Conservation (phyloP, 306 rosid species). For the Dryas alaskensis region DNA sequence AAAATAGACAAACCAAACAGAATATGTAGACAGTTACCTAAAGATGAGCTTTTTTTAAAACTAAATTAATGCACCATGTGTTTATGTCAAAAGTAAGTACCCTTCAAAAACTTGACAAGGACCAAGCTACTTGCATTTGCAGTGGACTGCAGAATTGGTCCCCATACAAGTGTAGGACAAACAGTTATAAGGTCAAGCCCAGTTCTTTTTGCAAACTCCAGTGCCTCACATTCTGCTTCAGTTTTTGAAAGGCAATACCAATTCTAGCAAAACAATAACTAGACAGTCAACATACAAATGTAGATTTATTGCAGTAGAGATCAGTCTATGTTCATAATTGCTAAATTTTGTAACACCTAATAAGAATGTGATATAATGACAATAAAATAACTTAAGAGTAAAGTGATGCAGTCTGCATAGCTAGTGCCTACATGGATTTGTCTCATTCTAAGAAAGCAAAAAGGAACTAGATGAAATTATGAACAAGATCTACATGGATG, state of each 20-base stretch:
- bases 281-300: neutral
- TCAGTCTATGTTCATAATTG: neutral
- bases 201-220: conserved; percentile 45
- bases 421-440: neutral
- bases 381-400: neutral
- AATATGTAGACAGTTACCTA: no score
- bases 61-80: neutral
- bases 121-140: conserved; percentile 56
- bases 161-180: conserved; percentile 49
- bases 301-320: neutral
- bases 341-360: no score
- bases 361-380: neutral
- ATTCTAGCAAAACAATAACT: conserved; percentile 38
- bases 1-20: neutral
- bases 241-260: conserved; percentile 81
- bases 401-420: neutral
- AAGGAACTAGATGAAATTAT: neutral
- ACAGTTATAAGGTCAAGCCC: conserved; percentile 54
- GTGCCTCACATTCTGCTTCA: conserved; percentile 66
- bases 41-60: neutral
- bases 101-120: conserved; percentile 50
- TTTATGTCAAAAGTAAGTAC: conserved; percentile 24
- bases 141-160: conserved; percentile 62
- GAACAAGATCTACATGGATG: neutral
- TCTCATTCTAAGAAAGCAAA: neutral